Base-by-base conservation (phyloP, 108 stramenopile genomes). In the Mediolabrus comicus region DNA sequence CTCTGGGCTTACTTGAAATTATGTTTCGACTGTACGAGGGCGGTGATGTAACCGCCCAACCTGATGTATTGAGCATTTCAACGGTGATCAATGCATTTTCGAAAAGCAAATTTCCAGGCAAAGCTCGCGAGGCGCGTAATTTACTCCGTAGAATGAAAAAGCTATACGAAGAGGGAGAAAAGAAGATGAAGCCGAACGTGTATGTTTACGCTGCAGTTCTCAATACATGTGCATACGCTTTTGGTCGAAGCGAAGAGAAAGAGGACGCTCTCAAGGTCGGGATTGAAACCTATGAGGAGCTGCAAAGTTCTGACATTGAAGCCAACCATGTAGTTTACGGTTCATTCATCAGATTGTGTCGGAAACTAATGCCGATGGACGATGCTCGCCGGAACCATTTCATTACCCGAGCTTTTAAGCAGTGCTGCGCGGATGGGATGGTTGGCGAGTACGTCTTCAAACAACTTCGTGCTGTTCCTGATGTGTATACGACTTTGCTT, bases 51-150 rank as follows among this genome's bases (percentile, higher is more conserved):
- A 29, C 34, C 6, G 62, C 39, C 31, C 24, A 41, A 22, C 69
- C 72, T 3, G 70, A 80, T 71, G 74, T 76, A 29, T 35, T 62
- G 60, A 69, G 67, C 53, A 74, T 79, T 65, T 67, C 77, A 17
- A 80, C 72, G n/a, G 79, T 80, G 2, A 80, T 75, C 1, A 80
- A 80, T 29, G 74, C 79, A 54, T 80, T 73, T 24, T 73, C 79
- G 2, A 75, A 76, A 52, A 63, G 59, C 12, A 71, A 46, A 46
- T 76, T 55, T 29, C 74, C 74, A 13, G 55, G 79, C 3, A 80
- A 71, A 38, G 79, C 79, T 38, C 68, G 60, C 0, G 49, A 72
- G 49, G 28, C 67, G 28, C 55, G 59, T n/a, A 61, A 71, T 61
- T 43, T 80, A 22, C 17, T 80, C 22, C 51, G 59, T 16, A 51